Evolutionary conservation across 2,329 filamentous ascomycete genomes (phyloP).

Genomic region (Pseudocercospora vitis): DNA sequence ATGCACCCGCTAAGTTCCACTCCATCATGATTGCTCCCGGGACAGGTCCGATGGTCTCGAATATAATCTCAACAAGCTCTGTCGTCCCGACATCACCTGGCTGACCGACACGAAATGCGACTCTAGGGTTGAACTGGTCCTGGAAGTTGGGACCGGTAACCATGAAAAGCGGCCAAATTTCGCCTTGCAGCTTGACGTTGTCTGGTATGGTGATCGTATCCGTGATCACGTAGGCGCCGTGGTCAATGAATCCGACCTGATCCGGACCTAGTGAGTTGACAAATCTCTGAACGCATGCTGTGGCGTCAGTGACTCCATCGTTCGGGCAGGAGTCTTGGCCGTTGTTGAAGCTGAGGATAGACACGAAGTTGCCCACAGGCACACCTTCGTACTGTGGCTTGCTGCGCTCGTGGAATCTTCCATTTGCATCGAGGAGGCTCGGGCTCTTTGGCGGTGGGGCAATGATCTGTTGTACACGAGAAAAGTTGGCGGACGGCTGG

Average conservation of each 20-base stretch:
- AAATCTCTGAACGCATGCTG: conserved; percentile 74
- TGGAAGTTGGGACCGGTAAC: conserved; percentile 71
- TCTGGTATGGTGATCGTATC: conserved; percentile 52
- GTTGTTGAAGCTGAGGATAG: conserved; percentile 51
- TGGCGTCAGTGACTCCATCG: conserved; percentile 84
- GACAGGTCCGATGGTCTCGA: conserved; percentile 77
- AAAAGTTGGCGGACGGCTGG: conserved; percentile 28
- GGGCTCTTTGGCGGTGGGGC: conserved; percentile 62
- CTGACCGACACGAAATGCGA: conserved; percentile 79
- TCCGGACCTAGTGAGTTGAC: conserved; percentile 63
- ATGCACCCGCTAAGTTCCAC: conserved; percentile 74
- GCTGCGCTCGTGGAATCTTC: conserved; percentile 73
- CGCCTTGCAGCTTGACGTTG: conserved; percentile 56
- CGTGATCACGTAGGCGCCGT: conserved; percentile 62
- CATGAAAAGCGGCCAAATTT: conserved; percentile 63
- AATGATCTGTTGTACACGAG: conserved; percentile 36
- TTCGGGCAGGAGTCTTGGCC: conserved; percentile 71
- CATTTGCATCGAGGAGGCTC: conserved; percentile 62
- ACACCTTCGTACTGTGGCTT: conserved; percentile 83
- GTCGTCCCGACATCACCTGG: conserved; percentile 74
- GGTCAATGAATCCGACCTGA: conserved; percentile 63
- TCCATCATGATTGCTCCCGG: conserved; percentile 86
- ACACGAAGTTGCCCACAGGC: conserved; percentile 68
- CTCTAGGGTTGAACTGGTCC: conserved; percentile 70
- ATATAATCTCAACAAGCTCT: conserved; percentile 82